Conservation (phyloP, 2,329 filamentous ascomycete species). For the Fusarium haematococcum region DNA sequence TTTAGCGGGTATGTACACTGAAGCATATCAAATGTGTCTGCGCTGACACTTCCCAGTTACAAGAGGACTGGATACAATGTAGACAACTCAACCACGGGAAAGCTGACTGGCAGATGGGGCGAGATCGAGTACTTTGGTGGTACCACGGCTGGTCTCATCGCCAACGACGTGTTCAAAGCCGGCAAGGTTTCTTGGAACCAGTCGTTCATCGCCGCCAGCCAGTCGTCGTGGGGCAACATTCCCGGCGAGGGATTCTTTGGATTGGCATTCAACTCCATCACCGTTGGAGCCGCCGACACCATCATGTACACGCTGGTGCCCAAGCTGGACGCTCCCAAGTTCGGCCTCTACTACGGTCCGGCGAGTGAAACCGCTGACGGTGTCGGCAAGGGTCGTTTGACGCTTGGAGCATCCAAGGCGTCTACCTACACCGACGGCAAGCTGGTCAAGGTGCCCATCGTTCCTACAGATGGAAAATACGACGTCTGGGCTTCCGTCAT, state of each 20-base stretch:
- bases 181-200: conserved; percentile 44
- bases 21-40: not conserved
- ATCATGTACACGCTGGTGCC: conserved; percentile 49
- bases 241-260: conserved; percentile 52
- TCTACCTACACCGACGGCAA: conserved; percentile 45
- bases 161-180: conserved; percentile 43
- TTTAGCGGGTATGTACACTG: conserved; percentile 12
- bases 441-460: conserved; percentile 35
- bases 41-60: conserved; percentile 29
- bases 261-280: conserved; percentile 49
- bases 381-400: conserved; percentile 37
- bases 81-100: conserved; percentile 41
- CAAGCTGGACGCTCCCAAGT: conserved; percentile 47
- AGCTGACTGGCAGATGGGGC: conserved; percentile 36
- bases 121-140: conserved; percentile 50
- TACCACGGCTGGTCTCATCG: conserved; percentile 37
- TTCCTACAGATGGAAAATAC: conserved; percentile 31
- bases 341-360: conserved; percentile 48
- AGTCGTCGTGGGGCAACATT: conserved; percentile 45
- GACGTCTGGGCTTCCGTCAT: conserved; percentile 49
- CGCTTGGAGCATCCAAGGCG: conserved; percentile 49
- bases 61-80: conserved; percentile 45
- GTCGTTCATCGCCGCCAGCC: conserved; percentile 47
- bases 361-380: conserved; percentile 2
- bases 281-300: conserved; percentile 46